phyloP scores from a whole-genome alignment of 2,329 filamentous ascomycete species.

The Chaetomium sp. region DNA sequence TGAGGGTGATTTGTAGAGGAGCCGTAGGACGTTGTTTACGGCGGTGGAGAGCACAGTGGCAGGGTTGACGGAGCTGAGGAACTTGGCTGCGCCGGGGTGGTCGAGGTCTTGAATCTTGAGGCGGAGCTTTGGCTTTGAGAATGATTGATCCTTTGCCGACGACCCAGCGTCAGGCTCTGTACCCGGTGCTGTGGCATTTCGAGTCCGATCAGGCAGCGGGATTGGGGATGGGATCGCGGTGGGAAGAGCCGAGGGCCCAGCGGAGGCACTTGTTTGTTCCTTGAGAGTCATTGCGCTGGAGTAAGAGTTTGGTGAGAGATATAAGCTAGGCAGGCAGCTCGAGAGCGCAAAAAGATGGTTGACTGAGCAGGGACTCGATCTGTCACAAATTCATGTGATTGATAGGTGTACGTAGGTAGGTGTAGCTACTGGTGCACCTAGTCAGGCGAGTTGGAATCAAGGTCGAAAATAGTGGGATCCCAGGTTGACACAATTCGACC shows the following conservation, averaged over 20 bases:
- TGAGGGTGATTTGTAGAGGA: constrained; percentile 65
- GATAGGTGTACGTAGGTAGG: background rate
- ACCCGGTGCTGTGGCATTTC: background rate
- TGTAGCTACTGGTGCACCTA: background rate
- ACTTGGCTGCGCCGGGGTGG: constrained; percentile 64
- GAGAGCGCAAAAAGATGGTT: background rate
- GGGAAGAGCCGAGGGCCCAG: background rate
- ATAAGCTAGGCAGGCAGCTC: background rate
- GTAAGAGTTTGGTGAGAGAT: background rate
- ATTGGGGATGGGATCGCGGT: constrained; percentile 16
- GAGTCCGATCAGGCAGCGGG: constrained; percentile 28
- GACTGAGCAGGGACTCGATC: background rate
- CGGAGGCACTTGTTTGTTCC: constrained; percentile 2
- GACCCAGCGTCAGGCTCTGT: constrained; percentile 7
- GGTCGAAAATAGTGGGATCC: background rate
- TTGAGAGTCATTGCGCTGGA: constrained; percentile 18
- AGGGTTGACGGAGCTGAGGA: constrained; percentile 68
- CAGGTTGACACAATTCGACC: background rate
- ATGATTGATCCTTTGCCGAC: constrained; percentile 31
- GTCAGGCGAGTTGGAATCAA: background rate
- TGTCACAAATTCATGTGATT: background rate
- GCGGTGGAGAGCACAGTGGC: constrained; percentile 62
- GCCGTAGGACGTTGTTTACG: constrained; percentile 67
- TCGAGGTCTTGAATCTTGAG: constrained; percentile 61
- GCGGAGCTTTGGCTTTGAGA: constrained; percentile 58